Percentiles rank a stretch among this genome's conserved stretches.
Evolutionary conservation across 1,139 yeast species (phyloP).

Genomic region (Arxiozyma telluris): DNA sequence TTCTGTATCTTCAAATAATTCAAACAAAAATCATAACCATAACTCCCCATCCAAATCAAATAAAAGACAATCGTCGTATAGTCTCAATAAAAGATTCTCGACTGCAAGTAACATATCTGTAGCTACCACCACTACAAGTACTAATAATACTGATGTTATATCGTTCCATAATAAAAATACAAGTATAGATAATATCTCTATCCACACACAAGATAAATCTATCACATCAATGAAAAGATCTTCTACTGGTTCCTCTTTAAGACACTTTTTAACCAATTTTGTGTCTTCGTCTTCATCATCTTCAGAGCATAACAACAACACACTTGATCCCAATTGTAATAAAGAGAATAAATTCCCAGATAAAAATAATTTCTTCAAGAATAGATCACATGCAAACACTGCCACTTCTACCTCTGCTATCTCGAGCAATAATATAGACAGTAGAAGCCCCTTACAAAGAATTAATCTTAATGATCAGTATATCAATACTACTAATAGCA

Average conservation of each 20-base stretch:
- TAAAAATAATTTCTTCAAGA: neutral
- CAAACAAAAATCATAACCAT: conserved; percentile 9
- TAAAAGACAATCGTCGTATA: conserved; percentile 13
- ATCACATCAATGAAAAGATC: conserved; percentile 19
- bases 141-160: neutral
- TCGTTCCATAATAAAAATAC: neutral
- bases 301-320: neutral
- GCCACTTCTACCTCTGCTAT: neutral
- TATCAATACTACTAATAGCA: neutral
- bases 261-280: conserved; percentile 25
- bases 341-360: conserved; percentile 1
- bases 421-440: neutral
- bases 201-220: neutral
- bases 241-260: conserved; percentile 27
- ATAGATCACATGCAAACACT: neutral
- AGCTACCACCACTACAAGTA: conserved; percentile 1
- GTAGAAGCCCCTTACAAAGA: neutral
- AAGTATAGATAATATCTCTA: neutral
- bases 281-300: conserved; percentile 3
- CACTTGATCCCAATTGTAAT: neutral
- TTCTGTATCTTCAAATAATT: conserved; percentile 6
- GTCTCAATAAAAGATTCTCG: conserved; percentile 17
- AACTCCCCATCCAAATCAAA: neutral
- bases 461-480: neutral
- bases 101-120: conserved; percentile 10